Percentiles rank a stretch among this genome's conserved stretches.
Evolutionary conservation across 2,329 filamentous ascomycete species (phyloP).

Genomic region (Colletotrichum eremochloae): DNA sequence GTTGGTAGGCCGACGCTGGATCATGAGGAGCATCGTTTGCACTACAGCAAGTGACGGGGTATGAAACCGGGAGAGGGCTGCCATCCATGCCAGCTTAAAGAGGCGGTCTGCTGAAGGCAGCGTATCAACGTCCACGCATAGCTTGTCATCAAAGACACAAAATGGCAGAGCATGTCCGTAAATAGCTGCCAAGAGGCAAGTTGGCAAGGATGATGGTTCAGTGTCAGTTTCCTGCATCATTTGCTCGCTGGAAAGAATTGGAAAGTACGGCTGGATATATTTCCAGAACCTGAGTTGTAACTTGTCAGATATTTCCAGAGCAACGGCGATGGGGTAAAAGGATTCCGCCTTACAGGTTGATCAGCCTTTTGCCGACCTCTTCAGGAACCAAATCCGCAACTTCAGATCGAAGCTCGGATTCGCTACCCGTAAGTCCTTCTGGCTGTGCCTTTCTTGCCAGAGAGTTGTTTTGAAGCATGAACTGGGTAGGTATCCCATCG

Average conservation of each 20-base stretch:
- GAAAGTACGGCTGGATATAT: constrained; percentile 34
- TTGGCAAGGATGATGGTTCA: constrained; percentile 16
- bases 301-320: background rate
- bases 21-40: constrained; percentile 34
- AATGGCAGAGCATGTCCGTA: constrained; percentile 31
- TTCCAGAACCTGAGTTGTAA: constrained; percentile 20
- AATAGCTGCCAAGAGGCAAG: constrained; percentile 16
- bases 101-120: constrained; percentile 27
- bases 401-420: constrained; percentile 14
- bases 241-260: constrained; percentile 16
- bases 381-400: constrained; percentile 23
- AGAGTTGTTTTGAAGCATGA: constrained; percentile 33
- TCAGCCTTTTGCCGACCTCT: constrained; percentile 21
- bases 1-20: constrained; percentile 35
- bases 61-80: constrained; percentile 19
- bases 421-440: background rate
- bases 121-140: constrained; percentile 26
- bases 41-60: constrained; percentile 25
- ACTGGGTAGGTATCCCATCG: constrained; percentile 26
- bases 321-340: background rate
- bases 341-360: constrained; percentile 16
- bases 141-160: constrained; percentile 33
- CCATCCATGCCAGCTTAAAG: constrained; percentile 33
- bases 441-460: constrained; percentile 30
- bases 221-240: background rate